Conservation (phyloP, 2,329 filamentous ascomycete genomes). For the Colletotrichum sp. region DNA sequence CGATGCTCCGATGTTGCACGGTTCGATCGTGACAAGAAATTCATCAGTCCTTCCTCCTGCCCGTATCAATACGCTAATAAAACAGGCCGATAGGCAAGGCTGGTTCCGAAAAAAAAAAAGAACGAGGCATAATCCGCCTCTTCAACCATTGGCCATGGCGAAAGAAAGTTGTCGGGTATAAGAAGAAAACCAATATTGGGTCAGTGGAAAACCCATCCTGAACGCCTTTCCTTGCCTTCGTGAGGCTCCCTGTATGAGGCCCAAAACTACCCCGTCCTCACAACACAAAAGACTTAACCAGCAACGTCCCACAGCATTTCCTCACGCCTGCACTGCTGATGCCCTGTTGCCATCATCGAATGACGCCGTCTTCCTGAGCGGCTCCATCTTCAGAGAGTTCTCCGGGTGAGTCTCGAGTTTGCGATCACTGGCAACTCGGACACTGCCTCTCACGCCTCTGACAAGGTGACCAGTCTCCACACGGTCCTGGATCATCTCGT, state of each 20-base stretch:
- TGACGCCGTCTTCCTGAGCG: conserved; percentile 42
- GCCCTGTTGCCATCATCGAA: conserved; percentile 22
- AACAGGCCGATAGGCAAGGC: conserved; percentile 6
- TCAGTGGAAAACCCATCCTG: neutral
- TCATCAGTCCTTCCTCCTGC: neutral
- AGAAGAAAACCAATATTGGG: conserved; percentile 24
- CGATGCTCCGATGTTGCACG: neutral
- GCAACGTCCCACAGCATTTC: conserved; percentile 22
- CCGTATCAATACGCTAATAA: conserved; percentile 17
- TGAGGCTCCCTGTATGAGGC: neutral
- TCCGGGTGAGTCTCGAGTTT: conserved; percentile 43
- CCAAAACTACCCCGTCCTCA: neutral
- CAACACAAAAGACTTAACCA: neutral
- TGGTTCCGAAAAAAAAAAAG: neutral
- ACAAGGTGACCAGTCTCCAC: conserved; percentile 78
- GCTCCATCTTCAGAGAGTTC: conserved; percentile 40
- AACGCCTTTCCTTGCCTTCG: conserved; percentile 16
- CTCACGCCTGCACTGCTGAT: conserved; percentile 25
- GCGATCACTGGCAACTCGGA: conserved; percentile 58
- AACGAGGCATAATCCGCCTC: neutral
- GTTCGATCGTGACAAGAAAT: neutral
- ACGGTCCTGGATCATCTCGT: conserved; percentile 94
- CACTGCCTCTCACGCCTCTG: conserved; percentile 69
- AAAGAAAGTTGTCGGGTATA: conserved; percentile 42
- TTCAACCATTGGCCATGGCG: conserved; percentile 25